Base-by-base conservation (phyloP, 345 rosid genomes). In the Linum usitatissimum region DNA sequence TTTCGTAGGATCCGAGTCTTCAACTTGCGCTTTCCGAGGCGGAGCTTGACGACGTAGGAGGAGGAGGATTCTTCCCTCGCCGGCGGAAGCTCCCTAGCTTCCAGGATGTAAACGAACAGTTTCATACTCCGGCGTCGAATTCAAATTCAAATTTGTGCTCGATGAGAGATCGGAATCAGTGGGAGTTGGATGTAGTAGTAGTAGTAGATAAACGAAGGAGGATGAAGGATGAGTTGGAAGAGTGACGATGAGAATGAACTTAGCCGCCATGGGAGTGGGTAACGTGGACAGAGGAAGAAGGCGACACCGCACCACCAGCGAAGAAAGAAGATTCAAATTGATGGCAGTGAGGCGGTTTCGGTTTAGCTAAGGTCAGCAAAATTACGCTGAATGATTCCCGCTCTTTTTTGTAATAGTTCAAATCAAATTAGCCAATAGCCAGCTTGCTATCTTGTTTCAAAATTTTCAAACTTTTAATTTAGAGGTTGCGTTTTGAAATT, bases 91-190 rank as follows among this genome's bases (percentile, higher is more conserved):
- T 81, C 91, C 60, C 77, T 75, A 3, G 83, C 98, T 73, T 85
- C 83, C 75, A 86, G 67, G 17, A 86, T 79, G 76, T 82, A 81
- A 34, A 86, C 93, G 73, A 73, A 85, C 7, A 91, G 80, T 86
- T 82, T 88, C 96, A 82, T 88, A 28, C 17, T 45, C 51, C 17
- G 14, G 14, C 17, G 4, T 0, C 4, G 51, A 2, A 45, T 0
- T 45, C 51, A 4, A 13, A 45, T 23, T 23, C 28, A 23, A 23
- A 45, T 9, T 12, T 45, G 51, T 13, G 17, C 15, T 3, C 5
- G 51, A 4, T 18, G 9, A 0, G 59, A 30, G 0, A 19, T 28
- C 18, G 30, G 59, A 19, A 55, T 34, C 6, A 34, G 18, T 2
- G 21, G 58, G 58, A 7, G 23, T 3, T 20, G 59, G 59, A 7